These are phyloP conservation scores for Fraxinus albicans DNA, from an alignment of 305 asterid genomes.

Conservation along the genomic window DNA sequence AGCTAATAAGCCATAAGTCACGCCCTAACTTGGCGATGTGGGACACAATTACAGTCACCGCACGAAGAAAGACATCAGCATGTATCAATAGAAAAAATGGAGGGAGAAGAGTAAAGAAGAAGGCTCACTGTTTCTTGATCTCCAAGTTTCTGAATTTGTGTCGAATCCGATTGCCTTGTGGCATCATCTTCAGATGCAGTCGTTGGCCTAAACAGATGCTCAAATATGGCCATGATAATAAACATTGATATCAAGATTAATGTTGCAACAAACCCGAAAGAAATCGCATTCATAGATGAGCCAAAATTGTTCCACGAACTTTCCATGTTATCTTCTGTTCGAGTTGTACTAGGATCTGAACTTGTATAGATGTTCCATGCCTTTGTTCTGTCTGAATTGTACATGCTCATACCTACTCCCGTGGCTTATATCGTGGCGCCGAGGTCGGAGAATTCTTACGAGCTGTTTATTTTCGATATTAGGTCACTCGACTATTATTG, in stretches of 20 bases:
- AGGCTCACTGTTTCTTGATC: conserved; percentile 37
- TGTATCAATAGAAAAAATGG: neutral
- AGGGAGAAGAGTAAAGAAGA: neutral
- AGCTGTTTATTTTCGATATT: neutral
- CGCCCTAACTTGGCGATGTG: neutral
- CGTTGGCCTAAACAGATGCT: conserved; percentile 77
- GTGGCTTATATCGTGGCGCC: neutral
- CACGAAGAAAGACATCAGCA: neutral
- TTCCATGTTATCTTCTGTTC: conserved; percentile 33
- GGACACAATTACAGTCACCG: neutral
- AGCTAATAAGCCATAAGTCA: neutral
- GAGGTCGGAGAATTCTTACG: neutral
- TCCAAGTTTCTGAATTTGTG: conserved; percentile 37
- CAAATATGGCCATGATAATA: conserved; percentile 85
- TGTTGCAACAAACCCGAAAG: conserved; percentile 86
- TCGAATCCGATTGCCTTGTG: conserved; percentile 24
- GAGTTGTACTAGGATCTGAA: conserved; percentile 48
- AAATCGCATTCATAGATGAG: conserved; percentile 79
- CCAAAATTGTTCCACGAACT: conserved; percentile 65
- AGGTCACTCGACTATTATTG: neutral
- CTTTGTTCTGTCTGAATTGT: conserved; percentile 44
- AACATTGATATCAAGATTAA: conserved; percentile 85
- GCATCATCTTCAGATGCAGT: conserved; percentile 34
- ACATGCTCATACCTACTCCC: conserved; percentile 44
- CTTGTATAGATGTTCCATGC: conserved; percentile 54